Percentiles rank a stretch among this genome's conserved stretches.
phyloP scores from a whole-genome alignment of 1,284 basidiomycete species.

The Takashimella koratensis region DNA sequence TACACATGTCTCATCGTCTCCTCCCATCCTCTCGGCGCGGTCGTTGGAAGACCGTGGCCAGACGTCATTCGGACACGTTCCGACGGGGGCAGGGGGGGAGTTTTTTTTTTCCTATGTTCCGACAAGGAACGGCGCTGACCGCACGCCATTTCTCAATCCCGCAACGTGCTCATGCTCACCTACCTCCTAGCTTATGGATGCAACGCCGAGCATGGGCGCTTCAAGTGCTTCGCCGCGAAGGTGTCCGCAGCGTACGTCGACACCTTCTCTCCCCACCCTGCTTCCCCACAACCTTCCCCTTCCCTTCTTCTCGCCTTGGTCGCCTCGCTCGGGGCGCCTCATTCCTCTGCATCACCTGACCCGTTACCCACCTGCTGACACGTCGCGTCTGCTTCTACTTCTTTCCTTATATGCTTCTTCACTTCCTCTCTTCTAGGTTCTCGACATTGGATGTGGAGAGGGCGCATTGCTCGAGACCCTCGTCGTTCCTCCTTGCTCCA shows the following conservation, averaged over 20 bases:
- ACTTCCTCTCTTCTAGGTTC: constrained; percentile 21
- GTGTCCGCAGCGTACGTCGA: constrained; percentile 37
- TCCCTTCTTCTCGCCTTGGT: not conserved
- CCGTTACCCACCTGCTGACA: not conserved
- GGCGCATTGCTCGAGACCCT: constrained; percentile 45
- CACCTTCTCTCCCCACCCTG: not conserved
- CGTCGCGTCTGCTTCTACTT: not conserved
- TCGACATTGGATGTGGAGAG: constrained; percentile 48
- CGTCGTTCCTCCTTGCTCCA: constrained; percentile 38
- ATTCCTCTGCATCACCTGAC: not conserved
- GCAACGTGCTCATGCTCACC: constrained; percentile 4
- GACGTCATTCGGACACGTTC: too few relatives aligned
- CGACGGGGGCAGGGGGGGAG: not conserved
- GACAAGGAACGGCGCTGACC: not conserved
- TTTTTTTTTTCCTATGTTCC: not conserved
- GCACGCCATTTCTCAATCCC: not conserved
- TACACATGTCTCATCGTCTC: not conserved
- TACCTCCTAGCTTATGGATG: constrained; percentile 39
- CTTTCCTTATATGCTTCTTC: not conserved
- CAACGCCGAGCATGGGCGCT: constrained; percentile 47
- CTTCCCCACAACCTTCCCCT: not conserved
- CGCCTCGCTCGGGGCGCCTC: not conserved
- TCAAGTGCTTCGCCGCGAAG: constrained; percentile 39
- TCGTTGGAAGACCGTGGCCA: too few relatives aligned
- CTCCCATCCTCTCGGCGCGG: not conserved